Percentiles rank a stretch among this genome's conserved stretches.
phyloP scores from a whole-genome alignment of 345 rosid species.

The Barbarea vulgaris region DNA sequence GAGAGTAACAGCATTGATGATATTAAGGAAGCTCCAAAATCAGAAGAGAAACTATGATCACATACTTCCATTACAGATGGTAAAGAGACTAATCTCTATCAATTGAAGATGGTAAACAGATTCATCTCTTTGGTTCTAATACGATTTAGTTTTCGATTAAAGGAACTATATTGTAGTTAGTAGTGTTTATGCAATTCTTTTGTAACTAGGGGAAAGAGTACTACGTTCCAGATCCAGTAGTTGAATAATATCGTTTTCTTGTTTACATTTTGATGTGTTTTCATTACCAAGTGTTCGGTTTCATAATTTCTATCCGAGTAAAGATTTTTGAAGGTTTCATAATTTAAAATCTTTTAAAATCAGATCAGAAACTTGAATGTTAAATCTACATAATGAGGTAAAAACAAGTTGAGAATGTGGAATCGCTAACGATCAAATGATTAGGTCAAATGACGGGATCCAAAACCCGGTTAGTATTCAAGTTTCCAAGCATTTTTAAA shows the following conservation, averaged over 20 bases:
- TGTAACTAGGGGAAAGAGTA: conserved; percentile 32
- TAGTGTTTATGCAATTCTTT: conserved; percentile 37
- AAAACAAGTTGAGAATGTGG: no score
- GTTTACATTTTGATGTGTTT: conserved; percentile 20
- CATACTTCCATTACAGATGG: background rate
- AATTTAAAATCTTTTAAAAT: no score
- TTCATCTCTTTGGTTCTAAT: background rate
- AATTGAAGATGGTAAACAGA: background rate
- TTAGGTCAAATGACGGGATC: no score
- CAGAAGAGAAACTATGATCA: conserved; percentile 38
- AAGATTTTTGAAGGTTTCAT: no score
- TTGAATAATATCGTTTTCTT: conserved; percentile 21
- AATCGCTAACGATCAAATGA: no score
- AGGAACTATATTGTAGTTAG: conserved; percentile 24
- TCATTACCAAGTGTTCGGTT: background rate
- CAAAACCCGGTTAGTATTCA: no score
- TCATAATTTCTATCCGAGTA: background rate
- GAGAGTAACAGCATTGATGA: conserved; percentile 39
- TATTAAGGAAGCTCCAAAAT: conserved; percentile 37
- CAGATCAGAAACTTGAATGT: no score
- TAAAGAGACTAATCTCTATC: background rate
- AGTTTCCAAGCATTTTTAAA: no score
- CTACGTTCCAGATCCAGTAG: background rate
- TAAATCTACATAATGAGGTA: no score
- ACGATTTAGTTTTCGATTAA: background rate